These are phyloP conservation scores for Byssothecium circinans DNA, from an alignment of 2,329 filamentous ascomycete genomes.

Conservation along the genomic window DNA sequence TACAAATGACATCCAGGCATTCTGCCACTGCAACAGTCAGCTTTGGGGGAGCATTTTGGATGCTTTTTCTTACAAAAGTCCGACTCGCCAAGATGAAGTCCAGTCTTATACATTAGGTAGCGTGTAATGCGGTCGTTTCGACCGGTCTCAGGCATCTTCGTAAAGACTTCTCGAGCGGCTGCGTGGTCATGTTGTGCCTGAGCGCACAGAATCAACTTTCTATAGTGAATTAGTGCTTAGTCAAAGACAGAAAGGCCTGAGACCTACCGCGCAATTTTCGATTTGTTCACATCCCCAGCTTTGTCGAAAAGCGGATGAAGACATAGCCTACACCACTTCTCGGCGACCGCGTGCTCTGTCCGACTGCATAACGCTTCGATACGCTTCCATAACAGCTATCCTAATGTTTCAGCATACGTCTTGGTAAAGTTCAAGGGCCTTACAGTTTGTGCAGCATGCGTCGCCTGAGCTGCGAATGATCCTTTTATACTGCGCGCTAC, in stretches of 20 bases:
- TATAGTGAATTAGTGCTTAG: conserved; percentile 38
- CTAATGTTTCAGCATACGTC: conserved; percentile 1
- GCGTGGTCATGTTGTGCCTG: conserved; percentile 60
- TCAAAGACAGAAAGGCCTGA: not conserved
- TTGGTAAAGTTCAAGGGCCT: conserved; percentile 22
- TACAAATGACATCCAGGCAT: conserved; percentile 64
- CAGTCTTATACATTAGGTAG: conserved; percentile 75
- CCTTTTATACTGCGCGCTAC: conserved; percentile 51
- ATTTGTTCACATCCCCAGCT: conserved; percentile 65
- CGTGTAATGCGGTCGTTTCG: conserved; percentile 66
- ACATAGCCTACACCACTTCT: conserved; percentile 72
- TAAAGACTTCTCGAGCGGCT: conserved; percentile 58
- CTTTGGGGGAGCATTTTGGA: not conserved
- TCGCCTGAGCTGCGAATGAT: conserved; percentile 60
- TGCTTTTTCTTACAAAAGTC: conserved; percentile 49
- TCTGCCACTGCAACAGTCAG: conserved; percentile 53
- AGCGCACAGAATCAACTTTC: conserved; percentile 73
- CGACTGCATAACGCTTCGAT: conserved; percentile 63
- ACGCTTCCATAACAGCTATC: conserved; percentile 78
- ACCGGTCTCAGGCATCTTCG: conserved; percentile 60
- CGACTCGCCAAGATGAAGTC: conserved; percentile 61
- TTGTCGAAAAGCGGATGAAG: conserved; percentile 67
- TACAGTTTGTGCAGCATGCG: conserved; percentile 69
- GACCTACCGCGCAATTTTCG: conserved; percentile 66
- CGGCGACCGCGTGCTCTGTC: conserved; percentile 57